Evolutionary conservation across 257 asterid genomes (phyloP).

Genomic region (Verbascum thapsus): DNA sequence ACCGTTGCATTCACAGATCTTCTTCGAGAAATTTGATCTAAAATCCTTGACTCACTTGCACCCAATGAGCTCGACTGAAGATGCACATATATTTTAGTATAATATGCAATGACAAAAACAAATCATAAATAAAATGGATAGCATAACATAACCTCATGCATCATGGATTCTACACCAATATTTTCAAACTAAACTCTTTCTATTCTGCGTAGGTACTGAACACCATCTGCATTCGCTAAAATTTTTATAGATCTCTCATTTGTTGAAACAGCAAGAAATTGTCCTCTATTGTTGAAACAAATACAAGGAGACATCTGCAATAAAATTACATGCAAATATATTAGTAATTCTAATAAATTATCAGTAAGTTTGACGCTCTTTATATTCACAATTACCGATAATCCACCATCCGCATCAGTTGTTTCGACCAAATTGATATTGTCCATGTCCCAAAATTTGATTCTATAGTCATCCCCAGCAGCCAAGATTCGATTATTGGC

Average conservation of each 20-base stretch:
- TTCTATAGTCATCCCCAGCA: conserved; percentile 56
- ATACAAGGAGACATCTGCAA: conserved; percentile 64
- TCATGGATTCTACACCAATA: conserved; percentile 45
- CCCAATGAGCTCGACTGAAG: conserved; percentile 54
- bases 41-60: conserved; percentile 47
- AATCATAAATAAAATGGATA: background rate
- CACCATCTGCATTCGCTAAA: conserved; percentile 61
- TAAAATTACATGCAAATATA: conserved; percentile 16
- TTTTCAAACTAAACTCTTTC: conserved; percentile 59
- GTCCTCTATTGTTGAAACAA: conserved; percentile 65
- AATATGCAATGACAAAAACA: background rate
- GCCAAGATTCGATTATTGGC: conserved; percentile 62
- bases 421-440: conserved; percentile 44
- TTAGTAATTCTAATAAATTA: background rate
- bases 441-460: conserved; percentile 76
- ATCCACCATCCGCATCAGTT: conserved; percentile 68
- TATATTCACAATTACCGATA: conserved; percentile 41
- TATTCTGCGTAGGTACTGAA: conserved; percentile 47
- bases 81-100: conserved; percentile 27
- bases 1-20: conserved; percentile 50
- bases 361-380: background rate
- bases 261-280: conserved; percentile 62
- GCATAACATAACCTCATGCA: conserved; percentile 45
- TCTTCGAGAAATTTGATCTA: conserved; percentile 52
- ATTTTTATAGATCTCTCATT: conserved; percentile 66